Percentiles rank a stretch among this genome's conserved stretches.
phyloP scores from a whole-genome alignment of 768 basidiomycete genomes.

The Lyophyllum atratum region DNA sequence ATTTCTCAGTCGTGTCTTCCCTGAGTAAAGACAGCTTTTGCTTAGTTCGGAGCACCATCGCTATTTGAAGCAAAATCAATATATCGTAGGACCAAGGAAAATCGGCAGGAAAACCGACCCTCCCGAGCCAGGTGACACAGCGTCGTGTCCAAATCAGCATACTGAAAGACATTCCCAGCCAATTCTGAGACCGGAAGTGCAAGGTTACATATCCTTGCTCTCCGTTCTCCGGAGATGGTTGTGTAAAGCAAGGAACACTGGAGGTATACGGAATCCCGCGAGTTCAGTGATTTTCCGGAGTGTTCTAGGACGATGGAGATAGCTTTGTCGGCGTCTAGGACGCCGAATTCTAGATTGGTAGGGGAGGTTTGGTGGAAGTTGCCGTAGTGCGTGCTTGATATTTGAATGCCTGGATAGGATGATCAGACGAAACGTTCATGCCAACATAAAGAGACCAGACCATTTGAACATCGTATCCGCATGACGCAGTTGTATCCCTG shows the following conservation, averaged over 20 bases:
- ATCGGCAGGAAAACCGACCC: constrained; percentile 48
- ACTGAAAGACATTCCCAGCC: constrained; percentile 91
- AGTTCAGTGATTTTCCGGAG: constrained; percentile 59
- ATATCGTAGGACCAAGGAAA: not conserved
- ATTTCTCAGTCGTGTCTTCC: constrained; percentile 82
- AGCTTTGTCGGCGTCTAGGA: constrained; percentile 80
- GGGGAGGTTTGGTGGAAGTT: constrained; percentile 68
- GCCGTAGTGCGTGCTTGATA: constrained; percentile 63
- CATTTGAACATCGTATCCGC: constrained; percentile 83
- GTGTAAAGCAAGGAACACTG: constrained; percentile 93
- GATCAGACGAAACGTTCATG: not conserved
- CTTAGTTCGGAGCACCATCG: constrained; percentile 61
- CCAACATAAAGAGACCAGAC: constrained; percentile 40
- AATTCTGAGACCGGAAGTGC: constrained; percentile 78
- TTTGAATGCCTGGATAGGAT: constrained; percentile 52
- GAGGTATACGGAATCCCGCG: constrained; percentile 72
- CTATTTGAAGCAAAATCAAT: constrained; percentile 40
- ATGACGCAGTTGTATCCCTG: constrained; percentile 81
- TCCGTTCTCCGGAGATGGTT: constrained; percentile 68
- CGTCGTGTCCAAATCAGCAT: constrained; percentile 86
- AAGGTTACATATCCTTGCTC: constrained; percentile 87
- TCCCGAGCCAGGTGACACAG: constrained; percentile 75
- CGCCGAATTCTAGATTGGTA: constrained; percentile 78
- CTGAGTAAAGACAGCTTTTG: constrained; percentile 75
- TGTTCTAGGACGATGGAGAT: constrained; percentile 78